Evolutionary conservation across 129 eudicot species (phyloP), one percentile per base, ranked within the genome.

Genomic region (Escallonia herrerae): DNA sequence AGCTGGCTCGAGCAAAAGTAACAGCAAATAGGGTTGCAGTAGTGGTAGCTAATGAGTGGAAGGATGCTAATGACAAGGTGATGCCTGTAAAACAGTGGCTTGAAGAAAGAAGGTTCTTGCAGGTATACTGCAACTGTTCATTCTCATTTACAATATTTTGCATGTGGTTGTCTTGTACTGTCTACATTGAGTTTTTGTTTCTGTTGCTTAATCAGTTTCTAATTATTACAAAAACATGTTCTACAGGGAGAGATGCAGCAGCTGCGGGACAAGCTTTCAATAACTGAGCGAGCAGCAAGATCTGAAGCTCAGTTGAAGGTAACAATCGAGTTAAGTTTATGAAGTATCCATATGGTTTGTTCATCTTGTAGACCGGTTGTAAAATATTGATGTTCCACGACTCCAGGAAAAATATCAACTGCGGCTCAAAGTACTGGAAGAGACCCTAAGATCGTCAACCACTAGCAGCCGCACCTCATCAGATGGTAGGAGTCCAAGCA

Each of bases 71-170:
- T 80, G 97, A 90, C 72, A 90, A 90, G 72, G 97, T 90, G 76
- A 90, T 90, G 97, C 97, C 97, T 64, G 97, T 90, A 47, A 90
- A 87, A 61, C 97, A 90, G 74, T 90, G 97, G 97, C 87, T 90
- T 62, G 97, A 90, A 59, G 97, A 90, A 76, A 84, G 97, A 78
- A 77, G 97, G 69, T 90, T 86, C 73, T 74, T 90, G 86, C 97
- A 90, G 90, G 97, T 80, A 74, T 60, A 64, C 14, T 45, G 11
- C 44, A 3, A 8, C 62, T 63, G 51, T 54, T 8, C 37, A 39
- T 50, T 51, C 43, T 52, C 50, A 38, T 40, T 45, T 58, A 8
- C 3, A 44, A 13, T 10, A 42, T 60, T 15, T 50, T 3, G 5
- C n/a, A 59, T 50, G 61, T 11, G 3, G 15, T 46, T 40, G 58